These are phyloP conservation scores for Fusarium agapanthi DNA, from an alignment of 2,329 filamentous ascomycete species.

Conservation along the genomic window DNA sequence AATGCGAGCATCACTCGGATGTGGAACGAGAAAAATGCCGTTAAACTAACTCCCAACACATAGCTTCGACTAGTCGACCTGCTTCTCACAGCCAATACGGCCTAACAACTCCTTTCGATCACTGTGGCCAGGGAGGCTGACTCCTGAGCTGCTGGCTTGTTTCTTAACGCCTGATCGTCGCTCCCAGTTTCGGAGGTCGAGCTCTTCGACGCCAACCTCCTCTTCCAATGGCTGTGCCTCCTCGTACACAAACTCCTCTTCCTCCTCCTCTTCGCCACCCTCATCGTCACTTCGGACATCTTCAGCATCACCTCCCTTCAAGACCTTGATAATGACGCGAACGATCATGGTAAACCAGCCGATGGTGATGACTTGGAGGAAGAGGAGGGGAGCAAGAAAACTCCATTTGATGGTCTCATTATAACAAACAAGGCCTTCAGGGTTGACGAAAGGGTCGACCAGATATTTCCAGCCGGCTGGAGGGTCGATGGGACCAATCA, in stretches of 20 bases:
- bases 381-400: conserved; percentile 80
- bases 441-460: conserved; percentile 76
- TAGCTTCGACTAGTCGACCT: conserved; percentile 56
- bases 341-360: conserved; percentile 93
- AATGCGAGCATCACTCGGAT: conserved; percentile 18
- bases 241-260: conserved; percentile 63
- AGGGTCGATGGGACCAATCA: conserved; percentile 62
- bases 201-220: conserved; percentile 77
- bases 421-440: conserved; percentile 81
- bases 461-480: conserved; percentile 68
- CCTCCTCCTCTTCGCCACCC: conserved; percentile 70
- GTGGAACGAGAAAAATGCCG: conserved; percentile 24
- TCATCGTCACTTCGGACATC: conserved; percentile 86
- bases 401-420: conserved; percentile 76
- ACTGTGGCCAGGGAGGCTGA: conserved; percentile 75
- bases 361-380: conserved; percentile 81
- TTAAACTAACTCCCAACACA: conserved; percentile 37
- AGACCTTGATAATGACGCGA: conserved; percentile 80
- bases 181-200: conserved; percentile 73
- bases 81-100: conserved; percentile 85
- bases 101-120: conserved; percentile 84
- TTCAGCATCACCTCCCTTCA: conserved; percentile 80
- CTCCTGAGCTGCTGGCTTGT: conserved; percentile 61
- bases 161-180: conserved; percentile 65
- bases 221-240: conserved; percentile 70